These are phyloP conservation scores for Paramecium sonneborni DNA, from an alignment of 73 alveolate species.

Conservation along the genomic window DNA sequence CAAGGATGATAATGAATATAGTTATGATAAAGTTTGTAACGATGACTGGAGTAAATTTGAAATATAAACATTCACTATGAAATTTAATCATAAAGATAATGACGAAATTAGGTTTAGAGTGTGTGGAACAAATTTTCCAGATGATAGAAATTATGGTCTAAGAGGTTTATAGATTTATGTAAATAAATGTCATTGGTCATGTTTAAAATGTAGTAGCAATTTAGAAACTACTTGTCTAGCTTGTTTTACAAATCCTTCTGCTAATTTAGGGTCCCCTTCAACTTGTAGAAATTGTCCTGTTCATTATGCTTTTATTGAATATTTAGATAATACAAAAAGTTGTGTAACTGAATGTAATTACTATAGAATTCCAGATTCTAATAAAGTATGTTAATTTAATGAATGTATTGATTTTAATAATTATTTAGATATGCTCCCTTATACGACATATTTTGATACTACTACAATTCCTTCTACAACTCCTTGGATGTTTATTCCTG, in stretches of 20 bases:
- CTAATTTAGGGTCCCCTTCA: neutral
- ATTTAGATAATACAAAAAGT: neutral
- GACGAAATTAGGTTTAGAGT: neutral
- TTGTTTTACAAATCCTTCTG: neutral
- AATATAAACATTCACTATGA: neutral
- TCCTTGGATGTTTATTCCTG: neutral
- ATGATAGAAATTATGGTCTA: neutral
- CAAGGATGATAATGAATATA: neutral
- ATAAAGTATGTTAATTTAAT: neutral
- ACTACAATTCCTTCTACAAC: neutral
- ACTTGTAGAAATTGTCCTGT: neutral
- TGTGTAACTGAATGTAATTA: neutral
- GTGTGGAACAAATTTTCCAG: neutral
- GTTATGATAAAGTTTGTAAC: neutral
- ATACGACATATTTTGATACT: neutral
- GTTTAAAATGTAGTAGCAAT: neutral
- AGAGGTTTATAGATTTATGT: neutral
- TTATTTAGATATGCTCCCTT: neutral
- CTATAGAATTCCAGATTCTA: neutral
- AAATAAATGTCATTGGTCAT: neutral
- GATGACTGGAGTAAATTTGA: neutral
- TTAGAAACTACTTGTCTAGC: neutral
- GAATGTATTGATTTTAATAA: neutral
- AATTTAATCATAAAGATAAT: neutral
- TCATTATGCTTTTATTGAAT: neutral